Evolutionary conservation across 2,329 filamentous ascomycete species (phyloP), one percentile per base, ranked within the genome.

Genomic region (Microsporum audouinii): DNA sequence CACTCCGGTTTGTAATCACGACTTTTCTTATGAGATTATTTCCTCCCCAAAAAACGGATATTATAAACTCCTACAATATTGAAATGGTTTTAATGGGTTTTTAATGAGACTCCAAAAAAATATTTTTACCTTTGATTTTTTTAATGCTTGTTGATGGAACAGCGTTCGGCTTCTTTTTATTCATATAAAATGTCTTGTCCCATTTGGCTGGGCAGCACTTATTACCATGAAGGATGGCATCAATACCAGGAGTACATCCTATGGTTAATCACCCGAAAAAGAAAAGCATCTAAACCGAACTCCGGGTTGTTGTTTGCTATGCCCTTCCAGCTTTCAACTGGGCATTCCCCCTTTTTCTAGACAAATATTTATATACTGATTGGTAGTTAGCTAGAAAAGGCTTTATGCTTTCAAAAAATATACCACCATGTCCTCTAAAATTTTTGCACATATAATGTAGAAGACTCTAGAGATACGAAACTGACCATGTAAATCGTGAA

Each of bases 21-120:
- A 58, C 39, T 29, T 58, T 29, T 41, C 33, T 58, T 17, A 58
- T 41, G 29, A 41, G 36, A 58, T 45, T 39, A 49, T 59, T 49
- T 59, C 17, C 38, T 36, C 57, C 17, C 57, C 39, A 1, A 17
- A 55, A 55, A 55, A 55, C 34, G 23, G 29, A 34, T 34, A n/a
- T 34, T 34, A 34, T 31, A 45, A 36, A 58, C 23, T 58, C n/a
- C 41, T 55, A 38, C 51, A 17, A 55, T 31, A 41, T 43, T 58
- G 38, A 58, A 23, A 58, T 41, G 36, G 38, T 36, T 58, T 45
- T 45, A 36, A 29, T 58, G 36, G 38, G 56, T 43, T 58, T 23
- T 43, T 41, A 6, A 58, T 5, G 23, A 58, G n/a, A 41, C 39
- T 29, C 6, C 4, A 58, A 41, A 43, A 58, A 58, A 29, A 43